A percentile compares a stretch with the other conserved stretches of the same genome.
Evolutionary conservation across 2,329 filamentous ascomycete species (phyloP).

Genomic region (Claviceps maximensis): DNA sequence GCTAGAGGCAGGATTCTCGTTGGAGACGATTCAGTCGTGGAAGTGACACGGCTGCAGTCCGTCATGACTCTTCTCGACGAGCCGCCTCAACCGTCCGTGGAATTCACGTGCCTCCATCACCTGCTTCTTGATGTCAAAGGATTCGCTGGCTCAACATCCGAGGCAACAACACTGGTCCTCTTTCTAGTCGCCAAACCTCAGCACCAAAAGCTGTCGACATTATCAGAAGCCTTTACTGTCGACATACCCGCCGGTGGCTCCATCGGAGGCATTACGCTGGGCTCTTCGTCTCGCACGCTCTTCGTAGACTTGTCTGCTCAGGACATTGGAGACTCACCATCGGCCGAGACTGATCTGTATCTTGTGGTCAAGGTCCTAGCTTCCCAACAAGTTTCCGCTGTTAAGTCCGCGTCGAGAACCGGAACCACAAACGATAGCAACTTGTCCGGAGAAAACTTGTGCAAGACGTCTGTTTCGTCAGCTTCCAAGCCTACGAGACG

Average conservation of each 20-base stretch:
- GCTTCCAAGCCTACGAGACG: slow-evolving; percentile 43
- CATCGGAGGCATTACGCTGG: slow-evolving; percentile 50
- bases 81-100: slow-evolving; percentile 54
- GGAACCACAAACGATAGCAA: slow-evolving; percentile 30
- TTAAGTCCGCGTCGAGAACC: slow-evolving; percentile 38
- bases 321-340: slow-evolving; percentile 51
- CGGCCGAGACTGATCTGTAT: slow-evolving; percentile 61
- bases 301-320: slow-evolving; percentile 75
- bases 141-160: slow-evolving; percentile 63
- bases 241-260: slow-evolving; percentile 64
- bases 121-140: slow-evolving; percentile 73
- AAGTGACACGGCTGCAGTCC: slow-evolving; percentile 82
- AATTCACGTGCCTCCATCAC: slow-evolving; percentile 64
- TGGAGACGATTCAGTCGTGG: slow-evolving; percentile 83
- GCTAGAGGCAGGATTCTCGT: slow-evolving; percentile 78
- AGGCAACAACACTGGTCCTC: slow-evolving; percentile 62
- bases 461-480: slow-evolving; percentile 34
- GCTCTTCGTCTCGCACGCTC: slow-evolving; percentile 64
- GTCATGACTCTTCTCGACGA: slow-evolving; percentile 89
- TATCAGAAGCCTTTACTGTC: slow-evolving; percentile 76
- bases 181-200: slow-evolving; percentile 62
- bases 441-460: slow-evolving; percentile 27
- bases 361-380: slow-evolving; percentile 71
- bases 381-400: slow-evolving; percentile 32
- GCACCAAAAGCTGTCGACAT: slow-evolving; percentile 46